Evolutionary conservation across 2,329 filamentous ascomycete genomes (phyloP), one percentile per base, ranked within the genome.

Genomic region (Conoideocrella luteorostrata): DNA sequence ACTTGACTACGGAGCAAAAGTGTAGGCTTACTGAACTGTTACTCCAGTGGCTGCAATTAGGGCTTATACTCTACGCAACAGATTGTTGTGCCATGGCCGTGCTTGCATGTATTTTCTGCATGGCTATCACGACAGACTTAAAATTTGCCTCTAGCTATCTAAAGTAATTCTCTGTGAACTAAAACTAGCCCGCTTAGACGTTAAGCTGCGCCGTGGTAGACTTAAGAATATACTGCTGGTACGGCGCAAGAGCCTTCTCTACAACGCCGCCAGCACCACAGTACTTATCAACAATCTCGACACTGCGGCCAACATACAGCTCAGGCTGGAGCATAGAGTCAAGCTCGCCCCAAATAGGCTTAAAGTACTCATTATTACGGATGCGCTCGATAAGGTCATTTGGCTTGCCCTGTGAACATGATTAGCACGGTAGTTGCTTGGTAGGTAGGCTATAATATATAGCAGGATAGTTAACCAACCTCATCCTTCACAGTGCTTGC

Each of bases 311-410:
- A 13, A 59, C 65, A 53, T 69, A 75, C 35, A 75, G 62, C 55
- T 74, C 74, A 1, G 85, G 72, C 49, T 84, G 74, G 38, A 90
- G 66, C 65, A 90, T 74, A 33, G 61, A 65, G 50, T 88, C 84
- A 23, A 90, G 68, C 50, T 90, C 82, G 38, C 58, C 71, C 70
- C 78, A 78, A 50, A 91, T 80, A 1, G 84, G 75, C 59, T 74
- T 71, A 69, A 95, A 95, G 71, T 86, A 95, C 34, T 79, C 70
- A 33, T 74, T 83, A 41, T 67, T 71, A 60, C 78, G 79, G 59
- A 96, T 89, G 12, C 89, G 72, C 50, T 87, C 80, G 12, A 95
- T 79, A 3, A 95, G 72, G 60, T 95, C 88, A 58, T 95, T 95
- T 43, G 78, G 69, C 53, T 82, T 80, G 28, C 87, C 87, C 62